A percentile compares a stretch with the other conserved stretches of the same genome.
These are phyloP conservation scores for Hortiboletus flavorubellus DNA, from an alignment of 768 basidiomycete species.

Conservation along the genomic window DNA sequence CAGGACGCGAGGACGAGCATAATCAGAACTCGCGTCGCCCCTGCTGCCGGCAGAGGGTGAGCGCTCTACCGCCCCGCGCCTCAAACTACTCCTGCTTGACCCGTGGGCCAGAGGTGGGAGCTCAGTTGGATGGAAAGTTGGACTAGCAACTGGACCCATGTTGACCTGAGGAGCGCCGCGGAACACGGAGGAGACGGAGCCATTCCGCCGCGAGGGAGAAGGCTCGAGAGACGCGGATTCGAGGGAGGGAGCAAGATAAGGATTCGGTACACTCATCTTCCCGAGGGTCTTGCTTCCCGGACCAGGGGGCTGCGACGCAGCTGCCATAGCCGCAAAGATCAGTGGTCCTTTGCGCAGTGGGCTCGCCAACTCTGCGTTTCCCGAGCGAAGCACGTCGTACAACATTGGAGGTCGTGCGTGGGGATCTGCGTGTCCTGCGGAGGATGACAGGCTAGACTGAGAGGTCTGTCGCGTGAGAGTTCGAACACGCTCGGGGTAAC, in stretches of 20 bases:
- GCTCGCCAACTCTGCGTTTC: conserved; percentile 11
- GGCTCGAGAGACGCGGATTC: conserved; percentile 14
- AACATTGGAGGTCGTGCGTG: conserved; percentile 11
- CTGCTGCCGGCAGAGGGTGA: conserved; percentile 1
- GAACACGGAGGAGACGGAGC: neutral
- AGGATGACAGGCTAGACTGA: conserved; percentile 2
- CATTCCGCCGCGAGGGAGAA: neutral
- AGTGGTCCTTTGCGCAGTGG: conserved; percentile 48
- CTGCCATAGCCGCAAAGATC: conserved; percentile 59
- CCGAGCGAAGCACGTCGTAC: conserved; percentile 22
- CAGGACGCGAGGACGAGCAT: conserved; percentile 21
- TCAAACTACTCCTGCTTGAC: conserved; percentile 15
- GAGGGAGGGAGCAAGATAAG: conserved; percentile 30
- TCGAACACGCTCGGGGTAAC: conserved; percentile 16
- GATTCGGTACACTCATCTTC: neutral
- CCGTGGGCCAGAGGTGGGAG: conserved; percentile 11
- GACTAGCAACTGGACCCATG: neutral
- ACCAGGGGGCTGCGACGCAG: conserved; percentile 20
- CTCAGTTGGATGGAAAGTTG: conserved; percentile 10
- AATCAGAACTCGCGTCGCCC: conserved; percentile 13
- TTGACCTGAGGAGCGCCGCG: neutral
- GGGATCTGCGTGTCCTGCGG: neutral
- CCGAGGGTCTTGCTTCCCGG: neutral
- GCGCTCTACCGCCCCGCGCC: conserved; percentile 11
- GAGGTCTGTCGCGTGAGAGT: conserved; percentile 8